Conservation (phyloP, 768 basidiomycete genomes). For the Amanita rubescens region DNA sequence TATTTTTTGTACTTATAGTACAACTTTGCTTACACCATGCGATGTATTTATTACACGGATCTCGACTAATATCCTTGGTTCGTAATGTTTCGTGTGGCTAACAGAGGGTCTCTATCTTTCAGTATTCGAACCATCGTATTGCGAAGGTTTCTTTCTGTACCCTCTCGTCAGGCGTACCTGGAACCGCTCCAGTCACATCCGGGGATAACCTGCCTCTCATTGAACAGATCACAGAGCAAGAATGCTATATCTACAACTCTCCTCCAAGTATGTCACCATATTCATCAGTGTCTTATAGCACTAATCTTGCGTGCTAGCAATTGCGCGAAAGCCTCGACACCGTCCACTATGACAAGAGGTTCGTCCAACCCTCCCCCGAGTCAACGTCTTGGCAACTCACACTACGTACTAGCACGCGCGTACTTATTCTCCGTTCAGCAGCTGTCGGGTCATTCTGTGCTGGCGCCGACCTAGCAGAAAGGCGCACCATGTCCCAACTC, state of each 20-base stretch:
- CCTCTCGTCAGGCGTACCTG: constrained; percentile 34
- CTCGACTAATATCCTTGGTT: too few species aligned
- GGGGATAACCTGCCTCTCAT: constrained; percentile 65
- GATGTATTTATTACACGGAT: neutral
- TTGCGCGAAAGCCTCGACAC: constrained; percentile 60
- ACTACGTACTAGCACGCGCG: constrained; percentile 36
- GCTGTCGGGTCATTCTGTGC: constrained; percentile 80
- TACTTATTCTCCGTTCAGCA: constrained; percentile 78
- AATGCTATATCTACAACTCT: constrained; percentile 80
- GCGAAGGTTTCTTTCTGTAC: constrained; percentile 1
- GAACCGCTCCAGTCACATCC: constrained; percentile 46
- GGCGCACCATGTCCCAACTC: constrained; percentile 69
- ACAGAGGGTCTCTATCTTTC: neutral
- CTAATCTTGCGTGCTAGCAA: constrained; percentile 39
- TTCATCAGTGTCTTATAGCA: neutral
- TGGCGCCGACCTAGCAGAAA: constrained; percentile 83
- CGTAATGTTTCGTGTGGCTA: neutral
- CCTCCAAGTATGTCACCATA: constrained; percentile 45
- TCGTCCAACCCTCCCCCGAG: constrained; percentile 11
- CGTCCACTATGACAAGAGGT: constrained; percentile 64
- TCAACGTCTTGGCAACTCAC: too few species aligned
- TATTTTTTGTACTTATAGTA: too few species aligned
- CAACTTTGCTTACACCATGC: too few species aligned
- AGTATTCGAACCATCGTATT: neutral
- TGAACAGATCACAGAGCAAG: constrained; percentile 77